Evolutionary conservation across 1,284 basidiomycete genomes (phyloP).

Genomic region (Cystobasidium pallidum): DNA sequence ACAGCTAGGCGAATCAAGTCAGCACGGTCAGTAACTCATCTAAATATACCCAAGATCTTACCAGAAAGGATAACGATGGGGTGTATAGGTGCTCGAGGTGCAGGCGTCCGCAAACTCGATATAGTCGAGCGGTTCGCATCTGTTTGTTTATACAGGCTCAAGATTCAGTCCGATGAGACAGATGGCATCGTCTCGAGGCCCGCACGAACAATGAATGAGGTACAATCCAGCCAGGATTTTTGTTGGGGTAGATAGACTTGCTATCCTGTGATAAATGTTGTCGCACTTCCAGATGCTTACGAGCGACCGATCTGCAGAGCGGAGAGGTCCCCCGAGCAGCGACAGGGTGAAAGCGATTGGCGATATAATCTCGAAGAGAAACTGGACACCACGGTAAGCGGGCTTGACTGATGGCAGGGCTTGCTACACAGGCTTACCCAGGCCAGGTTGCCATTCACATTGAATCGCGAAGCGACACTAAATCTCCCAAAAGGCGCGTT

Average conservation of each 20-base stretch:
- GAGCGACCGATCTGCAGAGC: conserved; percentile 11
- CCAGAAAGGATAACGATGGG: conserved; percentile 51
- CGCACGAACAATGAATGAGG: conserved; percentile 52
- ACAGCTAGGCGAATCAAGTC: conserved; percentile 46
- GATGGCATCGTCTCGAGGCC: background rate
- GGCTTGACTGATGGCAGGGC: conserved; percentile 31
- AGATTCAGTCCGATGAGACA: background rate
- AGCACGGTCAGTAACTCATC: background rate
- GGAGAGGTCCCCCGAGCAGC: conserved; percentile 41
- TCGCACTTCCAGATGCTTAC: background rate
- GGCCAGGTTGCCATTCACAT: conserved; percentile 53
- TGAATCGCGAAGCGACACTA: conserved; percentile 35
- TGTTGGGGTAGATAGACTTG: conserved; percentile 23
- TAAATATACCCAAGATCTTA: background rate
- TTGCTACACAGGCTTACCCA: conserved; percentile 52
- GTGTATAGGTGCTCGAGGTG: conserved; percentile 55
- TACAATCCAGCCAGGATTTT: conserved; percentile 51
- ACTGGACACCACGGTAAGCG: conserved; percentile 11
- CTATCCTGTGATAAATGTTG: background rate
- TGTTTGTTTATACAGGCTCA: conserved; percentile 1
- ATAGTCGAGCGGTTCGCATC: conserved; percentile 55
- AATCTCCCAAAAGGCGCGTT: conserved; percentile 57
- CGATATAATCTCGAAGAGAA: conserved; percentile 51
- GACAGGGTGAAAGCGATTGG: conserved; percentile 47
- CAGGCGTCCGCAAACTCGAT: conserved; percentile 52